Base-by-base conservation (phyloP, 306 rosid genomes). In the Acacia confusa region DNA sequence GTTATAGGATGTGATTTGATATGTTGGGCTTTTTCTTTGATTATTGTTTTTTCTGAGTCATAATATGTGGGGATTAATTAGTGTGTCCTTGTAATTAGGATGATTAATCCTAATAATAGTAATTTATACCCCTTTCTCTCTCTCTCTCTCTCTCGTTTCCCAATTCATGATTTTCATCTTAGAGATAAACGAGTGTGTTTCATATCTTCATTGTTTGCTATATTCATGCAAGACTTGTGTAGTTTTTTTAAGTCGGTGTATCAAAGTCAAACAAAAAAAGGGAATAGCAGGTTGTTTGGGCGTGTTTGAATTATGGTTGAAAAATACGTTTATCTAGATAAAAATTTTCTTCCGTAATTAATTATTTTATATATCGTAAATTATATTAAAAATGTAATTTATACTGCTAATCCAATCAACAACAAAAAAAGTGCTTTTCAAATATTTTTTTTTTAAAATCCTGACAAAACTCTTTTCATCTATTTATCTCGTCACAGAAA, bases 401-500 rank as follows among this genome's bases (percentile, higher is more conserved):
- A 0, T 34, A 34, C 4, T 34, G 6, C 4, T 0, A 4, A 34
- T 36, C 8, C 7, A 36, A 36, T 5, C 7, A 36, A 36, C 1
- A 5, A 36, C 0, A 34, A 34, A 34, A 0, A 34, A 0, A 34
- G 5, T 4, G 7, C 5, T 34, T 34, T 34, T 34, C 5, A 34
- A 5, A 4, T 5, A 34, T 1, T 4, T 34, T 34, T 34, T 1
- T 0, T 0, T 34, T n/a, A n/a, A n/a, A 4, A 34, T 5, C 6
- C 5, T 0, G 1, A 36, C 4, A 34, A 34, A 34, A 34, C 7
- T 34, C 0, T 6, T 34, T 34, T 34, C 6, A 4, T 4, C 4
- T 34, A 4, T 36, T 36, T 36, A 36, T 6, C 7, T 36, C 0
- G 1, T 1, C 0, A 0, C 0, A 36, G 0, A 0, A 36, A 6